phyloP scores from a whole-genome alignment of 768 basidiomycete species.

The Jaapia argillacea region DNA sequence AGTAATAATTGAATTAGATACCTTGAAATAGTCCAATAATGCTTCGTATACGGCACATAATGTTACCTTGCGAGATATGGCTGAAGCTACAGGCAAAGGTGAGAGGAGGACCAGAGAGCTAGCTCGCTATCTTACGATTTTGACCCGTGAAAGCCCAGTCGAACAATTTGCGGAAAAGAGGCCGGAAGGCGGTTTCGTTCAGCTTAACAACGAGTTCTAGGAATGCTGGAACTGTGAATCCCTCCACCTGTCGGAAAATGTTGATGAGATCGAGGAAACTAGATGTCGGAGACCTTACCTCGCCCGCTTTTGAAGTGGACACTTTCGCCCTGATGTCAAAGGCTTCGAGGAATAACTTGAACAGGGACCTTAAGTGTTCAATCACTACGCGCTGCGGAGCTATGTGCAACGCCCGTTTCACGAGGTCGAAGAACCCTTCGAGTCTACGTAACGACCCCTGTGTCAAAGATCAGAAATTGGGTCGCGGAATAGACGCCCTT shows the following conservation, averaged over 20 bases:
- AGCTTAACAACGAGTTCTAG: constrained; percentile 85
- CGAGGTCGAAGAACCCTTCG: constrained; percentile 54
- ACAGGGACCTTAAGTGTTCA: constrained; percentile 55
- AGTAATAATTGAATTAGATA: constrained; percentile 18
- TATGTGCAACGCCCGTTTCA: constrained; percentile 54
- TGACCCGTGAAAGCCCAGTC: constrained; percentile 85
- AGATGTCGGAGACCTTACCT: constrained; percentile 7
- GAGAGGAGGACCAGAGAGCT: background rate
- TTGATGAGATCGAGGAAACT: too few species aligned
- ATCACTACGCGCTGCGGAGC: constrained; percentile 55
- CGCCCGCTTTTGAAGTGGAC: constrained; percentile 16
- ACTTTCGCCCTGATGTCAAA: constrained; percentile 49
- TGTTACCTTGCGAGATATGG: constrained; percentile 44
- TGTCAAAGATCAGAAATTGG: too few species aligned
- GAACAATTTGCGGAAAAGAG: constrained; percentile 82
- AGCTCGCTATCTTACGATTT: constrained; percentile 18
- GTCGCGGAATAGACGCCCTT: too few species aligned
- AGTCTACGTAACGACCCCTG: too few species aligned
- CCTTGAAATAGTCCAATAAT: constrained; percentile 86
- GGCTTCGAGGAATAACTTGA: constrained; percentile 71
- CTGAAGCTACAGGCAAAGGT: constrained; percentile 14
- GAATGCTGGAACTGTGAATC: constrained; percentile 58
- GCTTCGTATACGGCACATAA: constrained; percentile 68
- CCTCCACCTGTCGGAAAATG: constrained; percentile 36
- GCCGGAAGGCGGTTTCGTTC: constrained; percentile 85